Percentiles rank a stretch among this genome's conserved stretches.
Conservation (phyloP, 192 early-diverging fungal species). For the Rhizoclosmatium globosum region DNA sequence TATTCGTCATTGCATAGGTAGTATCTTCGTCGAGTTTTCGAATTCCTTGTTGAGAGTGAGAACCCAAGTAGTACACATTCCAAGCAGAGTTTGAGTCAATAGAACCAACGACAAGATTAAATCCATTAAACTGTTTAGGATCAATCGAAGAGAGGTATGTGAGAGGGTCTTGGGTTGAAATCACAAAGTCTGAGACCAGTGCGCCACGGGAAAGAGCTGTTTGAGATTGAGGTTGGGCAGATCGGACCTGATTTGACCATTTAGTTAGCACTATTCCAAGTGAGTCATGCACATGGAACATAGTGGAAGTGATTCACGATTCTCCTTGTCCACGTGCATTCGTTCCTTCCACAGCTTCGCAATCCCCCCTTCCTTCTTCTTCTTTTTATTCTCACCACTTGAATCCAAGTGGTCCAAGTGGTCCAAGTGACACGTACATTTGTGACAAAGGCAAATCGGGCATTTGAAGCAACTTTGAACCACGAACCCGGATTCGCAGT, state of each 20-base stretch:
- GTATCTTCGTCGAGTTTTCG: slow-evolving; percentile 11
- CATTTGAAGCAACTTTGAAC: slow-evolving; percentile 41
- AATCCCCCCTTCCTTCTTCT: too few species aligned
- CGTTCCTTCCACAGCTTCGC: too few species aligned
- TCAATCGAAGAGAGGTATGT: slow-evolving; percentile 10
- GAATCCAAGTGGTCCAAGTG: not conserved
- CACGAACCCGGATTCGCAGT: slow-evolving; percentile 43
- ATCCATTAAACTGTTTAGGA: slow-evolving; percentile 46
- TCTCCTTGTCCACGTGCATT: too few species aligned
- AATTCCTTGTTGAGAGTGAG: slow-evolving; percentile 10
- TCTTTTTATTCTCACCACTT: too few species aligned
- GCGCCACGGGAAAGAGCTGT: slow-evolving; percentile 42
- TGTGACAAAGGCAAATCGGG: slow-evolving; percentile 49
- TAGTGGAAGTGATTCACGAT: too few species aligned
- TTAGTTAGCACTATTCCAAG: too few species aligned
- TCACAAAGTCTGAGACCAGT: slow-evolving; percentile 48
- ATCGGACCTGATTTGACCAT: too few species aligned
- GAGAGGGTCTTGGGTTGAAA: not conserved
- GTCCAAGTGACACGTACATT: slow-evolving; percentile 43
- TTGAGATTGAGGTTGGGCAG: slow-evolving; percentile 9
- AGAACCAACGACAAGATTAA: slow-evolving; percentile 54
- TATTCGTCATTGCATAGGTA: slow-evolving; percentile 49
- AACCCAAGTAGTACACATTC: slow-evolving; percentile 43
- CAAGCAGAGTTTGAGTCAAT: not conserved
- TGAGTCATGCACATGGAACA: too few species aligned